A percentile compares a stretch with the other conserved stretches of the same genome.
These are phyloP conservation scores for Geranium brycei DNA, from an alignment of 345 rosid genomes.

Conservation along the genomic window DNA sequence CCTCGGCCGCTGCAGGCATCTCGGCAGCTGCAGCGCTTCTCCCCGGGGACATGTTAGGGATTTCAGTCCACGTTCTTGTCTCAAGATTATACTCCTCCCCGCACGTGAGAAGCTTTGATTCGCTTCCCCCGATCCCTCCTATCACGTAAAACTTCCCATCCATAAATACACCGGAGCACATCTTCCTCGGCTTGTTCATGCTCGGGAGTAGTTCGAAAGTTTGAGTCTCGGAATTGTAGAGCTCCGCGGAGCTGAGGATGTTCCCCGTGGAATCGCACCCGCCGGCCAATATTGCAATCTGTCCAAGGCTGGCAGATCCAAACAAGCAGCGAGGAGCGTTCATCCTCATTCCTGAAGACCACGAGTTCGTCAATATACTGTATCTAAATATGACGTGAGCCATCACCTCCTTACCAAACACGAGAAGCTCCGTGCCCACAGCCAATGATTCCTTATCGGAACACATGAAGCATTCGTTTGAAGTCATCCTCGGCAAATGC, in stretches of 20 bases:
- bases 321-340: slow-evolving; percentile 35
- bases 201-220: slow-evolving; percentile 21
- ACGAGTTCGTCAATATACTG: slow-evolving; percentile 25
- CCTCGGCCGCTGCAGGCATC: slow-evolving; percentile 30
- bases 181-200: slow-evolving; percentile 34
- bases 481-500: slow-evolving; percentile 33
- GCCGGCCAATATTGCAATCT: slow-evolving; percentile 36
- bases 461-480: slow-evolving; percentile 24
- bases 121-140: slow-evolving; percentile 30
- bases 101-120: slow-evolving; percentile 22
- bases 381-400: slow-evolving; percentile 24
- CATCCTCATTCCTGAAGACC: slow-evolving; percentile 29
- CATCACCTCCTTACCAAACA: slow-evolving; percentile 23
- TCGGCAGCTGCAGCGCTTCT: slow-evolving; percentile 15
- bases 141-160: slow-evolving; percentile 33
- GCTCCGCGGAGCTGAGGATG: slow-evolving; percentile 26
- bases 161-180: slow-evolving; percentile 40
- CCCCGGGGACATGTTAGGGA: slow-evolving; percentile 32
- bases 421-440: slow-evolving; percentile 32
- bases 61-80: slow-evolving; percentile 27
- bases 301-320: slow-evolving; percentile 35
- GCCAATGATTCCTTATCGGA: slow-evolving; percentile 39
- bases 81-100: slow-evolving; percentile 32
- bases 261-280: slow-evolving; percentile 26
- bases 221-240: slow-evolving; percentile 35